Percentiles rank a stretch among this genome's conserved stretches.
Conservation (phyloP, 2,329 filamentous ascomycete genomes). For the Arthrobotrys entomopaga region DNA sequence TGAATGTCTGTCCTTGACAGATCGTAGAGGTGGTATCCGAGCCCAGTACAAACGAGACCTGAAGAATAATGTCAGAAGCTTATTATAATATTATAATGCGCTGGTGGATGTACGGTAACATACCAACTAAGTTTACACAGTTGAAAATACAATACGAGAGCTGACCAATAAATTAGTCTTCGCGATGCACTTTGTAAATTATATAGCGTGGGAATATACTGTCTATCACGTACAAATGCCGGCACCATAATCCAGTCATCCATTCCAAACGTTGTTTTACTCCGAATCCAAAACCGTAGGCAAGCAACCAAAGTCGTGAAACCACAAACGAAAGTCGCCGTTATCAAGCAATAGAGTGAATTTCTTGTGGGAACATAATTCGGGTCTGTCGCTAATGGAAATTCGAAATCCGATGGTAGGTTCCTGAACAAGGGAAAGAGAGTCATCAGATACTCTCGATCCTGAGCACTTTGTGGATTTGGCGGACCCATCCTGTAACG, state of each 20-base stretch:
- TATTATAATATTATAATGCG: background rate
- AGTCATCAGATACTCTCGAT: conserved; percentile 43
- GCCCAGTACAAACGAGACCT: conserved; percentile 38
- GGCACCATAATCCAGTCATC: conserved; percentile 53
- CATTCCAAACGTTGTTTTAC: conserved; percentile 41
- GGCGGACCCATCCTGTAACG: conserved; percentile 25
- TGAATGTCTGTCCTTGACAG: conserved; percentile 48
- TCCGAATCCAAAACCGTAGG: conserved; percentile 50
- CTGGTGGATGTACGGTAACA: background rate
- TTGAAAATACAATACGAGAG: conserved; percentile 49
- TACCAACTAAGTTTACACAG: conserved; percentile 52
- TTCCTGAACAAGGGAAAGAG: conserved; percentile 49
- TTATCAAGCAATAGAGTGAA: conserved; percentile 41
- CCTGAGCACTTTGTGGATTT: conserved; percentile 41
- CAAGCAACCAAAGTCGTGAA: conserved; percentile 44
- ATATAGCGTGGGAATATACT: background rate
- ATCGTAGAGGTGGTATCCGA: conserved; percentile 52
- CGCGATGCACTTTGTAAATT: background rate
- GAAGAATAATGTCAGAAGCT: background rate
- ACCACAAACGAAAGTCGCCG: conserved; percentile 36
- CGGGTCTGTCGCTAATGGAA: conserved; percentile 34
- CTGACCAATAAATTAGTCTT: conserved; percentile 10
- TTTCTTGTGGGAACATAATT: conserved; percentile 40
- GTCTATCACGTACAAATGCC: conserved; percentile 46
- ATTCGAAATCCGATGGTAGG: conserved; percentile 36